Evolutionary conservation across 2,329 filamentous ascomycete species (phyloP).

Genomic region (Aschersonia sp.): DNA sequence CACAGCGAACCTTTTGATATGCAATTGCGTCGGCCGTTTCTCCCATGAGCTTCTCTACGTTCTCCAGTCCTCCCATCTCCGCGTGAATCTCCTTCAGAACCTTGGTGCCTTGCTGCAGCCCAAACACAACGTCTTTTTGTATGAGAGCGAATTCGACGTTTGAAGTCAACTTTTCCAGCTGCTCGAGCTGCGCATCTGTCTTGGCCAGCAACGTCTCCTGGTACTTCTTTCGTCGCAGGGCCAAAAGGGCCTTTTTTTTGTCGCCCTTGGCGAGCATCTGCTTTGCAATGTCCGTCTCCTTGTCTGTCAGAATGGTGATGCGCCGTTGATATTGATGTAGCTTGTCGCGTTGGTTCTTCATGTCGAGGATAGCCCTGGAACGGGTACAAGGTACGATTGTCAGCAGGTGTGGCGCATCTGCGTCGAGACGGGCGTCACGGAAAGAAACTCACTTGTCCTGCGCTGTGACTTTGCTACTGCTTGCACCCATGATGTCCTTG

Average conservation of each 20-base stretch:
- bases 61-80: constrained; percentile 91
- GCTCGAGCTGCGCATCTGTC: constrained; percentile 86
- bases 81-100: constrained; percentile 83
- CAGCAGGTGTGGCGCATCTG: background rate
- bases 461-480: constrained; percentile 41
- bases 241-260: constrained; percentile 69
- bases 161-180: constrained; percentile 75
- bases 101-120: constrained; percentile 77
- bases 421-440: background rate
- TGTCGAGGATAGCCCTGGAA: constrained; percentile 80
- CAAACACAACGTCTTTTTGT: constrained; percentile 91
- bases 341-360: constrained; percentile 95
- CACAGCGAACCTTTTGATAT: constrained; percentile 61
- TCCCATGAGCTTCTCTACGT: constrained; percentile 88
- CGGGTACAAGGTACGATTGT: background rate
- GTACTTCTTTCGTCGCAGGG: constrained; percentile 89
- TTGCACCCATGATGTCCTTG: constrained; percentile 34
- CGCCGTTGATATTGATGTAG: constrained; percentile 91
- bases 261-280: constrained; percentile 70
- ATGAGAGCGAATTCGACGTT: constrained; percentile 93
- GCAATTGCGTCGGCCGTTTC: constrained; percentile 81
- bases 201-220: constrained; percentile 79
- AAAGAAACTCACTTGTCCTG: constrained; percentile 64
- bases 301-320: constrained; percentile 71
- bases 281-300: constrained; percentile 74